Conservation (phyloP, 768 basidiomycete species). For the Russula lepida region DNA sequence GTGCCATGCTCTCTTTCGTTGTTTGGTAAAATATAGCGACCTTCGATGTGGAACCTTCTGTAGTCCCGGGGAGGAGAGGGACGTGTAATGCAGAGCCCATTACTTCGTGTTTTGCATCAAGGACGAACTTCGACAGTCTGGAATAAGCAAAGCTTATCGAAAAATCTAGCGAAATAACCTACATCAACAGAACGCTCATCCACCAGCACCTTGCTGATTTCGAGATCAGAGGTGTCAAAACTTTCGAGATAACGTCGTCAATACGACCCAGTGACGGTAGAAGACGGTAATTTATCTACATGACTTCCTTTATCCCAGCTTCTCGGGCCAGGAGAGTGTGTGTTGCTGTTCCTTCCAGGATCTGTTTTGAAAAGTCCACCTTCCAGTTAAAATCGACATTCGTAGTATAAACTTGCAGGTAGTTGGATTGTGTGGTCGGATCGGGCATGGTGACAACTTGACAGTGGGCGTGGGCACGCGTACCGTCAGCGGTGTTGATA, state of each 20-base stretch:
- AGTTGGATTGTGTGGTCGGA: conserved; percentile 78
- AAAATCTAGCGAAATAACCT: conserved; percentile 21
- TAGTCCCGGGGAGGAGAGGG: conserved; percentile 24
- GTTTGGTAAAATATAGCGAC: conserved; percentile 41
- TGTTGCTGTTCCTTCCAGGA: conserved; percentile 55
- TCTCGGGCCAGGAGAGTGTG: conserved; percentile 52
- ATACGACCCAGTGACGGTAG: neutral
- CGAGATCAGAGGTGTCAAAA: conserved; percentile 69
- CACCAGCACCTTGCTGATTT: conserved; percentile 47
- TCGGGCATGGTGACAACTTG: conserved; percentile 30
- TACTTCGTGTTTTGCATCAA: conserved; percentile 29
- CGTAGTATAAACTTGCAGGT: conserved; percentile 51
- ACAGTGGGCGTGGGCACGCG: no score
- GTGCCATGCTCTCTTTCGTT: conserved; percentile 37
- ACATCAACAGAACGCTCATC: conserved; percentile 43
- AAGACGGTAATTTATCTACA: conserved; percentile 33
- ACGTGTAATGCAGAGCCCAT: conserved; percentile 38
- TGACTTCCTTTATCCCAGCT: conserved; percentile 45
- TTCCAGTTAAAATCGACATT: conserved; percentile 71
- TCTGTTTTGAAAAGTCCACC: conserved; percentile 58
- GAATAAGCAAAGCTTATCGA: neutral
- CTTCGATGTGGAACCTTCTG: conserved; percentile 25
- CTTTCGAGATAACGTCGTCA: conserved; percentile 27
- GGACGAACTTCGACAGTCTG: conserved; percentile 22
- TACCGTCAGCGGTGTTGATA: no score